phyloP scores from a whole-genome alignment of 352 stramenopile species.

The Phytophthora fragariae region DNA sequence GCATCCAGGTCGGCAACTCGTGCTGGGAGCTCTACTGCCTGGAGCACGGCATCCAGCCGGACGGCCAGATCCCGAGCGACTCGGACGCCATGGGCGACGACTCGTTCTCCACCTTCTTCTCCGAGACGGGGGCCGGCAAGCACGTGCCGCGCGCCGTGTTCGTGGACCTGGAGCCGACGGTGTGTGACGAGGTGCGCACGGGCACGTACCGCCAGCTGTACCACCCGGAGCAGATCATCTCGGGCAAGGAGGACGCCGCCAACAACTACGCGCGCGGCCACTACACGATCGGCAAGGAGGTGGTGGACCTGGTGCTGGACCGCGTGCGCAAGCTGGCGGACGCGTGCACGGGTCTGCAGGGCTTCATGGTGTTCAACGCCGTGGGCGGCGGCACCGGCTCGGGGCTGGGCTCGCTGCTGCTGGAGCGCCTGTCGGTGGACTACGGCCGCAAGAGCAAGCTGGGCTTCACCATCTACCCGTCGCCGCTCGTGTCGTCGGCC shows the following conservation, averaged over 20 bases:
- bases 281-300: slow-evolving; percentile 95
- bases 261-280: slow-evolving; percentile 95
- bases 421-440: slow-evolving; percentile 96
- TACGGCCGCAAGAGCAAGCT: slow-evolving; percentile 98
- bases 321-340: slow-evolving; percentile 97
- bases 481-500: slow-evolving; percentile 95
- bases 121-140: slow-evolving; percentile 77
- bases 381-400: slow-evolving; percentile 97
- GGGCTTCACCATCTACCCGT: slow-evolving; percentile 97
- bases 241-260: slow-evolving; percentile 96
- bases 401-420: slow-evolving; percentile 95
- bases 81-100: slow-evolving; percentile 44
- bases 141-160: slow-evolving; percentile 83
- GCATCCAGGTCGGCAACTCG: slow-evolving; percentile 87
- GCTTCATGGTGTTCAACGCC: slow-evolving; percentile 98
- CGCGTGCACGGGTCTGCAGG: slow-evolving; percentile 96
- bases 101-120: slow-evolving; percentile 87
- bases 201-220: slow-evolving; percentile 97
- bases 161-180: slow-evolving; percentile 97
- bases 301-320: slow-evolving; percentile 97
- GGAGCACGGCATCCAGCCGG: slow-evolving; percentile 94
- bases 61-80: slow-evolving; percentile 85
- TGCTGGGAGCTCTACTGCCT: slow-evolving; percentile 96
- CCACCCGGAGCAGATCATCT: slow-evolving; percentile 98
- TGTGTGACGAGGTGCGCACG: slow-evolving; percentile 96